Conservation (phyloP, 257 asterid species). For the Orobanche coerulescens region DNA sequence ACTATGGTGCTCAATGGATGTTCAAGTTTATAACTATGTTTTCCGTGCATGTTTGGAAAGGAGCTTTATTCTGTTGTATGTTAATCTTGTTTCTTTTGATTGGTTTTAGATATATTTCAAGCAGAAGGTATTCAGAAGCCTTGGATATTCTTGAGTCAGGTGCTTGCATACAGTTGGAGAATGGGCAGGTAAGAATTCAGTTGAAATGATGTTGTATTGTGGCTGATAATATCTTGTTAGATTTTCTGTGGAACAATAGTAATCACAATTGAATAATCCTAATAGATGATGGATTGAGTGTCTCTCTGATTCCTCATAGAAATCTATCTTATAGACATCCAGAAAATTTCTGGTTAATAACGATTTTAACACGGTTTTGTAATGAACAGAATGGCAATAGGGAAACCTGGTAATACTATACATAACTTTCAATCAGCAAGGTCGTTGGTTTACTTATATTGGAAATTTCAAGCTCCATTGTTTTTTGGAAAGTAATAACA, state of each 20-base stretch:
- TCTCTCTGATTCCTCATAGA: constrained; percentile 8
- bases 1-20: constrained; percentile 55
- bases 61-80: background rate
- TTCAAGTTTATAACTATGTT: constrained; percentile 9
- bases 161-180: constrained; percentile 81
- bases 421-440: constrained; percentile 6
- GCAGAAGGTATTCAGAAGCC: constrained; percentile 64
- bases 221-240: background rate
- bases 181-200: constrained; percentile 53
- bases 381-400: background rate
- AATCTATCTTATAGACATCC: background rate
- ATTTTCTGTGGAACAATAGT: background rate
- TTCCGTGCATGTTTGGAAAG: background rate
- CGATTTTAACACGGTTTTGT: constrained; percentile 10
- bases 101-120: constrained; percentile 52
- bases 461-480: constrained; percentile 8
- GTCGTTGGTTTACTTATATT: constrained; percentile 14
- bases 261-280: background rate
- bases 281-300: background rate
- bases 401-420: background rate
- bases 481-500: constrained; percentile 11
- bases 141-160: constrained; percentile 84
- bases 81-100: constrained; percentile 8
- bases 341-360: background rate
- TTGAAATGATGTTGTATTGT: constrained; percentile 5